Evolutionary conservation across 495 filamentous ascomycete genomes (phyloP).

Genomic region (Aspergillus hancockii): DNA sequence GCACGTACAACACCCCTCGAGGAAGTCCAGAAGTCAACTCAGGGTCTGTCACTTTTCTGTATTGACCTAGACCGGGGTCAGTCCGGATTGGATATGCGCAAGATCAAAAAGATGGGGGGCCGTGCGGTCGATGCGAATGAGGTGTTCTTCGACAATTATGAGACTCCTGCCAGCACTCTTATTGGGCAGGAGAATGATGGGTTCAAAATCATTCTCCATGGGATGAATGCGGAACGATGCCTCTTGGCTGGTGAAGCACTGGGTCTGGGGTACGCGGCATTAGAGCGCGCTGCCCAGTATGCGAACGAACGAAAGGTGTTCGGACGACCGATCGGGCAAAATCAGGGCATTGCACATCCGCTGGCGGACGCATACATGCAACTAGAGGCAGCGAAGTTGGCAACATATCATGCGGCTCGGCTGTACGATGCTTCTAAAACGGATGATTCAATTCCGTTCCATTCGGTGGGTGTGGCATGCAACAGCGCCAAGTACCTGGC

Average conservation of each 20-base stretch:
- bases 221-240: constrained; percentile 82
- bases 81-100: constrained; percentile 60
- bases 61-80: constrained; percentile 64
- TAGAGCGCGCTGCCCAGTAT: constrained; percentile 64
- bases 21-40: constrained; percentile 62
- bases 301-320: constrained; percentile 71
- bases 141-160: constrained; percentile 78
- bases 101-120: constrained; percentile 81
- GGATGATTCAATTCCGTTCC: constrained; percentile 57
- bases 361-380: constrained; percentile 75
- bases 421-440: constrained; percentile 62
- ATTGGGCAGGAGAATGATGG: constrained; percentile 72
- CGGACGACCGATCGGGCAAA: constrained; percentile 68
- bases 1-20: constrained; percentile 71
- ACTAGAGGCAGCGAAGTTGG: constrained; percentile 75
- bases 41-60: constrained; percentile 76
- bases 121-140: constrained; percentile 80
- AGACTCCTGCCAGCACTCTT: constrained; percentile 57
- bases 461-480: constrained; percentile 68
- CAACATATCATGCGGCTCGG: constrained; percentile 75
- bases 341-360: constrained; percentile 75
- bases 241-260: constrained; percentile 76
- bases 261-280: constrained; percentile 72
- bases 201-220: constrained; percentile 76
- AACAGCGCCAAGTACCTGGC: constrained; percentile 80